Evolutionary conservation across 495 filamentous ascomycete species (phyloP).

Genomic region (Neurospora terricola): DNA sequence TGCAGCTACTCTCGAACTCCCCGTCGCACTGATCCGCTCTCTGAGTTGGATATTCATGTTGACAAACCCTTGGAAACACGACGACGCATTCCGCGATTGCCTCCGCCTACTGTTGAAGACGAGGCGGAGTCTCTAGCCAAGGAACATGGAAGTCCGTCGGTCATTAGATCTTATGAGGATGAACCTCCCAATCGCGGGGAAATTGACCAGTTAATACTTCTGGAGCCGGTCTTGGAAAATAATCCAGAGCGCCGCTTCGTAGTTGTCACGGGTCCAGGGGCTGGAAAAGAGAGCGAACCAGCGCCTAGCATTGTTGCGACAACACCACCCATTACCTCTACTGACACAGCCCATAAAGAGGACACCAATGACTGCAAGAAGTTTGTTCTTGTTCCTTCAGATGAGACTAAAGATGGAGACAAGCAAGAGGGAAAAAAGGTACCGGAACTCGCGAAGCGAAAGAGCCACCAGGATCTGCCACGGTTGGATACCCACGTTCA

Average conservation of each 20-base stretch:
- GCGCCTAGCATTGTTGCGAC: background rate
- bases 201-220: constrained; percentile 31
- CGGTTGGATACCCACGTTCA: constrained; percentile 21
- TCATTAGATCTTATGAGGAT: constrained; percentile 20
- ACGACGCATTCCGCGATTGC: constrained; percentile 16
- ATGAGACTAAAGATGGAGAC: constrained; percentile 5
- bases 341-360: constrained; percentile 3
- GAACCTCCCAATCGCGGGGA: constrained; percentile 34
- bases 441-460: constrained; percentile 20
- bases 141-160: constrained; percentile 24
- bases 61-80: constrained; percentile 1
- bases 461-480: constrained; percentile 29
- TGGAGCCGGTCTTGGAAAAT: constrained; percentile 30
- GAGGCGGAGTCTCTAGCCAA: constrained; percentile 35
- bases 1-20: background rate
- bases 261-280: constrained; percentile 23
- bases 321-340: background rate
- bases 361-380: constrained; percentile 35
- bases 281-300: constrained; percentile 6
- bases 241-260: constrained; percentile 42
- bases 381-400: constrained; percentile 16
- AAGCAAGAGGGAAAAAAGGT: constrained; percentile 11
- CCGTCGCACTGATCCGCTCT: constrained; percentile 2
- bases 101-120: constrained; percentile 36
- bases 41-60: constrained; percentile 8